Base-by-base conservation (phyloP, 2,329 filamentous ascomycete species). In the Rutstroemia sydowiana region DNA sequence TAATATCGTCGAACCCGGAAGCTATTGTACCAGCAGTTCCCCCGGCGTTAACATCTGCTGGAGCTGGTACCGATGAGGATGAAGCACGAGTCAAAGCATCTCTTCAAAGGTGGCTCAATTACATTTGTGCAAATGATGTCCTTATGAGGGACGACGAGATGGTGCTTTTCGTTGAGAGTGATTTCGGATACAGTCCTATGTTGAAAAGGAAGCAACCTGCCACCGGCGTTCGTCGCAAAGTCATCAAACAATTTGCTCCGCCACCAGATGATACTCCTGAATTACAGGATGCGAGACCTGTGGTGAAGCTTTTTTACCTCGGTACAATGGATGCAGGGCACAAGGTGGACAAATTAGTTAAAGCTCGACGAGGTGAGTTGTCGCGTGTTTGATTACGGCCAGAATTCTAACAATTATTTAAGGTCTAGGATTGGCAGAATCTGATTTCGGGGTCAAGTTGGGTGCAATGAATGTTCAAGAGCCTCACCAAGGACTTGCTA, bases 1-100 rank as follows among this genome's bases (percentile, higher is more conserved):
- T 98, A 52, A 90, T 96, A 68, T 96, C 92, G 21, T 91, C 92
- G n/a, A 97, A 97, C 65, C 93, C 93, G 3, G 93, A 98, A 70
- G 87, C 90, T 8, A 76, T 98, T 41, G 92, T 98, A 7, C 93
- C 93, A 3, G 90, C 92, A 9, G 90, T 98, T 1, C 93, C 93
- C 39, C 88, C 92, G n/a, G 78, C 92, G n/a, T 75, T 95, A 54
- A 97, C 93, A 7, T 91, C 91, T 7, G 93, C 93, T 26, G 93
- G 93, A 36, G 90, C 90, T 34, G 93, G 93, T 18, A 98, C 93
- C 1, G 93, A 97, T 48, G 93, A 98, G 68, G 93, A 98, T 63
- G 93, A 98, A 69, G 75, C 76, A 20, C 81, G 93, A 13, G 87
- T 97, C 56, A 97, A 97, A 71, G 82, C 83, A 1, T 79, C 88